Base-by-base conservation (phyloP, 495 filamentous ascomycete genomes). In the Hyaloscypha hepaticicola region DNA sequence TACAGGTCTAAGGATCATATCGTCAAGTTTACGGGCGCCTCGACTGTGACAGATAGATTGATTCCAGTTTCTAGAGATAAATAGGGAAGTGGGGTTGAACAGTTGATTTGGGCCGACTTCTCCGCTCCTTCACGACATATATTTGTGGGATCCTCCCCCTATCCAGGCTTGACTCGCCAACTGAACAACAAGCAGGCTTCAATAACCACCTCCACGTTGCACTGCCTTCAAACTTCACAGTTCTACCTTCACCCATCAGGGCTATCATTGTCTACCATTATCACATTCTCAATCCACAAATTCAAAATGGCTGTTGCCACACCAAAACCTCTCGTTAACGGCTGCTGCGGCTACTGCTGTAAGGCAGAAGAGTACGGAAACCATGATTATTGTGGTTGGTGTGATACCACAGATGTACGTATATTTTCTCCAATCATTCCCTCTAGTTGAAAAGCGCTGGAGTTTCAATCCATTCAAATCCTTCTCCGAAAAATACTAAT, bases 281-380 rank as follows among this genome's bases (percentile, higher is more conserved):
- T 31, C 21, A 53, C 2, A 19, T 28, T 16, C 1, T 7, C 5
- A 1, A 24, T 34, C 51, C 27, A 49, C 4, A 25, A 45, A 38
- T 12, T 22, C 58, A 59, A 38, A 55, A 70, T 70, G 68, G 45
- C 57, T 12, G 31, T 63, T 51, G 63, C 48, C 22, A 58, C n/a
- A 5, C 66, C 66, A 48, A 65, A 27, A 29, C 63, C 63, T 27
- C 69, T 68, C 60, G 65, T 67, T 38, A 65, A 63, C 41, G 55
- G 60, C 64, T 72, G 69, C 66, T 72, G 69, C 45, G 66, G 66
- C 27, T 71, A 69, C 60, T 71, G 69, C 60, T 71, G 69, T 52
- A 68, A 64, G 62, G 66, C 61, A 4, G 69, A 71, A 48, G 63
- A 71, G 22, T 28, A 64, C 16, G 66, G 66, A 0, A 31, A 45